Evolutionary conservation across 257 asterid genomes (phyloP), one percentile per base, ranked within the genome.

Genomic region (Thymus mandschuricus): DNA sequence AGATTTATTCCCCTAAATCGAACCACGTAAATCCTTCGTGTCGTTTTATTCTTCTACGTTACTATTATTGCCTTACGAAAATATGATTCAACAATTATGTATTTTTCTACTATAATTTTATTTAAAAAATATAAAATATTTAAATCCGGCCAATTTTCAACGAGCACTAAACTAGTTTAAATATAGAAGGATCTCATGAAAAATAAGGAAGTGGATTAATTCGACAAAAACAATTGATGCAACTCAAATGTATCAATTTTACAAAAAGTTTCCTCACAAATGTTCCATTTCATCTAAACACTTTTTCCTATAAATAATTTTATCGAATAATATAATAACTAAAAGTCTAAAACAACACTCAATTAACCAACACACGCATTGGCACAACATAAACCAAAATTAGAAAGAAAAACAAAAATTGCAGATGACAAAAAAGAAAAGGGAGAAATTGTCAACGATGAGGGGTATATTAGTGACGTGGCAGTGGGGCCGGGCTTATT

Each of bases 401-500:
- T 15, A 54, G 5, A n/a, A 13, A 28, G 15, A 60, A 12, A 8
- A 54, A n/a, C 8, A 8, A 9, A 7, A 54, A n/a, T 6, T 15
- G 51, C 51, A 61, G 28, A 61, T 34, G 64, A 33, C 12, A 0
- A n/a, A 49, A 34, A 66, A 50, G 1, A 28, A 31, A 49, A 5
- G 44, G 44, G 6, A 38, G 9, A 27, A 33, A 33, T 1, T 60
- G 68, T 62, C 41, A 62, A 41, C 1, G 68, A 62, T 21, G 38
- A 15, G 38, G 33, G 50, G 66, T 41, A 45, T 35, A 3, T 5
- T 41, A 44, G 21, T 64, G 69, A 49, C 46, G 48, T 66, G 60
- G 71, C 46, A n/a, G 45, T 66, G 60, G 59, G 71, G 60, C n/a
- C 57, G 30, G 44, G 48, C 60, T 66, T 66, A 66, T 66, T 66